Evolutionary conservation across 805 yeast species (phyloP).

Genomic region (Hagleromyces aurorensis): DNA sequence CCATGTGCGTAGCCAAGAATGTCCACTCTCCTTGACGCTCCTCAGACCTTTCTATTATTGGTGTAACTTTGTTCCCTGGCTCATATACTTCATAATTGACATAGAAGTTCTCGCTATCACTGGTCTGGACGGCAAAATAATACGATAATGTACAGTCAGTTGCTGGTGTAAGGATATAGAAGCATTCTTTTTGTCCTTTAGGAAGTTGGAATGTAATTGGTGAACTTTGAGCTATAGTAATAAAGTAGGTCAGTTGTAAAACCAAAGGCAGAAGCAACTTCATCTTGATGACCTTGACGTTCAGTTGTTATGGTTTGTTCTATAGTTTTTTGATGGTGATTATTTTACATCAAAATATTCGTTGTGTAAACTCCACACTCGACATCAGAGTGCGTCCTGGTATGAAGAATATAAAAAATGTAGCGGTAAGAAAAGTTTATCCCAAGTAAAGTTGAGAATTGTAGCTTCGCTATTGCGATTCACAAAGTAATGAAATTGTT

Average conservation of each 20-base stretch:
- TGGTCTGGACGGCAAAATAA: conserved; percentile 27
- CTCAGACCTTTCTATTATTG: conserved; percentile 45
- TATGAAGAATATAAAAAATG: no score
- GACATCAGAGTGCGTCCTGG: no score
- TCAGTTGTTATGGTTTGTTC: no score
- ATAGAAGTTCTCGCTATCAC: conserved; percentile 17
- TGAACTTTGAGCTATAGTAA: conserved; percentile 9
- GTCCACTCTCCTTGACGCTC: conserved; percentile 76
- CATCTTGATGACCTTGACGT: no score
- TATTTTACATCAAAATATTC: no score
- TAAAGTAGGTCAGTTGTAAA: conserved; percentile 2
- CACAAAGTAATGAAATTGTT: no score
- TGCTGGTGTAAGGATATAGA: conserved; percentile 35
- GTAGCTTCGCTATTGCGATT: no score
- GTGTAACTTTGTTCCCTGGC: conserved; percentile 21
- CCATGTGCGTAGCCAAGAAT: conserved; percentile 53
- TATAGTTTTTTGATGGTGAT: no score
- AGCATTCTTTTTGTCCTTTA: conserved; percentile 21
- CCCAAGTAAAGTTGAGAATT: no score
- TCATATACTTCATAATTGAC: conserved; percentile 31
- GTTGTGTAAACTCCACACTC: no score
- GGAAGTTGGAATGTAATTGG: conserved; percentile 26
- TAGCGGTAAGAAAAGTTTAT: no score
- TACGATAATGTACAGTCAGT: conserved; percentile 52
- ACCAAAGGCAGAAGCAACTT: conserved; percentile 1